These are phyloP conservation scores for Lactarius hatsudake DNA, from an alignment of 768 basidiomycete genomes.

Conservation along the genomic window DNA sequence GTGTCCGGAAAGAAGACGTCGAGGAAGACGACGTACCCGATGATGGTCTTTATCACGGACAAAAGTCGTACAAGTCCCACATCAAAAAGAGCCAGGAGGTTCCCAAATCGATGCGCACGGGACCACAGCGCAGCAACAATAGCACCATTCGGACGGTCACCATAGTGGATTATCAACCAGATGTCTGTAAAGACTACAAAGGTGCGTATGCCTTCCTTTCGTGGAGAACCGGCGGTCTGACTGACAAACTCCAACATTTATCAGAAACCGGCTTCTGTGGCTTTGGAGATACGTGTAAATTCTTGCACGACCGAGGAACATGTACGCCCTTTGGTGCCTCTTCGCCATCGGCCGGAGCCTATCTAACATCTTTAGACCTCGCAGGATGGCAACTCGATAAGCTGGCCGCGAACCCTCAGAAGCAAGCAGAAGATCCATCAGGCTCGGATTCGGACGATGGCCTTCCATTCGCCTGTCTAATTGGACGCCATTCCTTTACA, in stretches of 20 bases:
- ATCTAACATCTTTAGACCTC: slow-evolving; percentile 55
- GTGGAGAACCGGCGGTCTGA: slow-evolving; percentile 6
- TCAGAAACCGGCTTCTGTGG: slow-evolving; percentile 98
- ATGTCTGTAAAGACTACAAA: slow-evolving; percentile 99
- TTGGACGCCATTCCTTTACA: slow-evolving; percentile 92
- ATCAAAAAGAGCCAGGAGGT: slow-evolving; percentile 80
- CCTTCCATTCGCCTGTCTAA: slow-evolving; percentile 96
- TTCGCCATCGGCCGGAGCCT: slow-evolving; percentile 22
- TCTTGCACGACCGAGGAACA: slow-evolving; percentile 95
- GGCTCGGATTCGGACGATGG: slow-evolving; percentile 74
- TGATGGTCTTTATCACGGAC: slow-evolving; percentile 85
- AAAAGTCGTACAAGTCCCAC: slow-evolving; percentile 76
- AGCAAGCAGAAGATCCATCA: slow-evolving; percentile 53
- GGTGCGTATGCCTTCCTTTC: slow-evolving; percentile 49
- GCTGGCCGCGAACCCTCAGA: slow-evolving; percentile 73
- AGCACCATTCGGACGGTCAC: slow-evolving; percentile 93
- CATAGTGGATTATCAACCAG: slow-evolving; percentile 95
- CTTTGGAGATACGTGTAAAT: slow-evolving; percentile 98
- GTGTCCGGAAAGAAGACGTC: slow-evolving; percentile 53
- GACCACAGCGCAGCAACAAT: slow-evolving; percentile 65
- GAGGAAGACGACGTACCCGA: slow-evolving; percentile 63
- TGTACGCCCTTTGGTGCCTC: slow-evolving; percentile 50
- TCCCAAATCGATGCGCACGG: slow-evolving; percentile 85
- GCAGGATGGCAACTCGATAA: slow-evolving; percentile 99
- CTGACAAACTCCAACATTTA: neutral